Evolutionary conservation across 2,329 filamentous ascomycete species (phyloP).

Genomic region (Stemphylium vesicarium): DNA sequence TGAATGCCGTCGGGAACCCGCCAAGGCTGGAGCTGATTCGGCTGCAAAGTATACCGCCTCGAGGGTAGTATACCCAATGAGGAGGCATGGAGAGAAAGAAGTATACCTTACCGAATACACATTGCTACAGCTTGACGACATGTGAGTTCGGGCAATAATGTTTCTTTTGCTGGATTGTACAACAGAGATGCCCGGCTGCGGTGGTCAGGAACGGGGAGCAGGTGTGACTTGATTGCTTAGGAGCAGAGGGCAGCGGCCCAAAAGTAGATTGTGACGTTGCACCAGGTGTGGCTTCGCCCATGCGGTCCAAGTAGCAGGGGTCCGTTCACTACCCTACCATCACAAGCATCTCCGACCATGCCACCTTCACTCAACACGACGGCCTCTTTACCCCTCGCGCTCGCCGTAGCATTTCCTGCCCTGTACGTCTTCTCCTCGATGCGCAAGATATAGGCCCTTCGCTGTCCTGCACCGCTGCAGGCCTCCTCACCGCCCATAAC

Average conservation of each 20-base stretch:
- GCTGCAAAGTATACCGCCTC: not conserved
- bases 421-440: conserved; percentile 31
- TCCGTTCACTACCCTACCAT: conserved; percentile 16
- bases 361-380: conserved; percentile 19
- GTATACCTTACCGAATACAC: conserved; percentile 4
- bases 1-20: not conserved
- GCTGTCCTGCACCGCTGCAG: conserved; percentile 45
- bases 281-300: conserved; percentile 31
- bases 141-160: not conserved
- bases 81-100: conserved; percentile 1
- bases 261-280: conserved; percentile 28
- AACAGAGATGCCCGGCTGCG: not conserved
- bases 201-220: not conserved
- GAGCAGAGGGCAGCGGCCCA: not conserved
- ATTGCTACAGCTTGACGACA: conserved; percentile 7
- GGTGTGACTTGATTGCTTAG: too few species aligned
- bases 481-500: conserved; percentile 42
- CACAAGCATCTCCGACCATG: conserved; percentile 18
- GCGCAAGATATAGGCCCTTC: conserved; percentile 38
- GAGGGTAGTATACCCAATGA: conserved; percentile 13
- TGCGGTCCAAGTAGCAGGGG: conserved; percentile 13
- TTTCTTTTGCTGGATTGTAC: not conserved
- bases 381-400: conserved; percentile 17
- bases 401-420: conserved; percentile 9
- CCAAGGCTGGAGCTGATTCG: not conserved